Conservation (phyloP, 352 stramenopile species). For the Globisporangium solare region DNA sequence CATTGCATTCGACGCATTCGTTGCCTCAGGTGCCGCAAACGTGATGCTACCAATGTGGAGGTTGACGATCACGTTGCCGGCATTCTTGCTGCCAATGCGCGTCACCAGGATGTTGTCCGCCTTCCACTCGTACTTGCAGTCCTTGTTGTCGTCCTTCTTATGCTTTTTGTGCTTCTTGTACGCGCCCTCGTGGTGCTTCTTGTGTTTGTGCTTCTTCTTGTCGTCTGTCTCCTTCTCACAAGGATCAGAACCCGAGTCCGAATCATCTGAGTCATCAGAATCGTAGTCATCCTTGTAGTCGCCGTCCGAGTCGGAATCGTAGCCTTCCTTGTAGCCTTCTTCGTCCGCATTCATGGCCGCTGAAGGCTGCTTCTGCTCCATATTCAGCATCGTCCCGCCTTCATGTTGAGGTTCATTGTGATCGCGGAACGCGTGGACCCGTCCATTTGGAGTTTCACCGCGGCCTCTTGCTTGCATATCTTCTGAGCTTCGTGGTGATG, state of each 20-base stretch:
- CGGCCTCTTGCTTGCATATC: too few relatives aligned
- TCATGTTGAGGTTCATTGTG: constrained; percentile 45
- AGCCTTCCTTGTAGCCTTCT: constrained; percentile 8
- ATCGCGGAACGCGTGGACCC: too few relatives aligned
- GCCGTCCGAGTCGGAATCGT: constrained; percentile 6
- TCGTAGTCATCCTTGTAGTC: constrained; percentile 14
- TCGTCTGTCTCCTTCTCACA: constrained; percentile 13
- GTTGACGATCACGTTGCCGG: constrained; percentile 35
- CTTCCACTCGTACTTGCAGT: not conserved
- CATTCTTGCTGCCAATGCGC: constrained; percentile 28
- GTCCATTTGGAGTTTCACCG: too few relatives aligned
- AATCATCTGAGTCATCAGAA: constrained; percentile 10
- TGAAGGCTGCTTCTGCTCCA: constrained; percentile 29
- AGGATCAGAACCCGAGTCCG: constrained; percentile 4
- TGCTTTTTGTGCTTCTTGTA: constrained; percentile 2
- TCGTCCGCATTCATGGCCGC: constrained; percentile 3
- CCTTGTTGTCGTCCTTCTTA: constrained; percentile 8
- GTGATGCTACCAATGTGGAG: constrained; percentile 24
- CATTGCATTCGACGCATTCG: not conserved
- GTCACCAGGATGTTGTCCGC: constrained; percentile 21
- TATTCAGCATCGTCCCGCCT: constrained; percentile 81
- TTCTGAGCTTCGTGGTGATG: too few relatives aligned
- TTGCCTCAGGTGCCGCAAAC: constrained; percentile 4
- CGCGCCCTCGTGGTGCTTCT: not conserved
- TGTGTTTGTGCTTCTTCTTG: constrained; percentile 15